phyloP scores from a whole-genome alignment of 1,284 basidiomycete species.

The Grifola frondosa region DNA sequence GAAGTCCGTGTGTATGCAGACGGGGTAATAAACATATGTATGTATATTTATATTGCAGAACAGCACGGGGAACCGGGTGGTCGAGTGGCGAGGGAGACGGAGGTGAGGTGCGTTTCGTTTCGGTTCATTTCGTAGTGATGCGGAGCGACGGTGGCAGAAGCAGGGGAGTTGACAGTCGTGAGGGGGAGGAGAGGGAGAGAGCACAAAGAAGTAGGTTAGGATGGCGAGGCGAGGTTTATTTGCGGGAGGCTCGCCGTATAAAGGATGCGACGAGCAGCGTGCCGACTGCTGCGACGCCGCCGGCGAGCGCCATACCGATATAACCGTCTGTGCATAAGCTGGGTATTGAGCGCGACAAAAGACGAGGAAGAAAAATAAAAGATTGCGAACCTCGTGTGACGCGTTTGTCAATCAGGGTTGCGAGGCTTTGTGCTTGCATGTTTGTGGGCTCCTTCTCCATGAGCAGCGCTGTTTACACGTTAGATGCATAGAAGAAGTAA shows the following conservation, averaged over 20 bases:
- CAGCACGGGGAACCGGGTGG: no score
- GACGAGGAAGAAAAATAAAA: neutral
- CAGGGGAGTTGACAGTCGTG: no score
- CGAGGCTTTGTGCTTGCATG: conserved; percentile 88
- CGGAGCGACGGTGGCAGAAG: no score
- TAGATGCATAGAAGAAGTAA: neutral
- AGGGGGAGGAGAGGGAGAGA: no score
- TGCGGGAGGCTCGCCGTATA: conserved; percentile 80
- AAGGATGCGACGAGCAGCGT: conserved; percentile 81
- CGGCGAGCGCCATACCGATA: conserved; percentile 92
- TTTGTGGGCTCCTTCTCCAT: conserved; percentile 94
- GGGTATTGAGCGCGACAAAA: conserved; percentile 1
- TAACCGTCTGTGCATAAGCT: conserved; percentile 66
- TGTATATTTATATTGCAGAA: no score
- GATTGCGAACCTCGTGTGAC: conserved; percentile 73
- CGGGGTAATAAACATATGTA: no score
- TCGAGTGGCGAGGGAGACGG: no score
- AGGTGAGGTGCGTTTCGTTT: no score
- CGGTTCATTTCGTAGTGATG: no score
- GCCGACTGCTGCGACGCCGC: conserved; percentile 85
- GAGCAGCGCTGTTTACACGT: conserved; percentile 66
- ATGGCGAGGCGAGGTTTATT: no score
- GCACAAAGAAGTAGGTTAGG: no score
- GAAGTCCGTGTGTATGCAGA: no score
- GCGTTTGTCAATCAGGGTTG: conserved; percentile 83